Base-by-base conservation (phyloP, 345 rosid species). In the Anacardium occidentale region DNA sequence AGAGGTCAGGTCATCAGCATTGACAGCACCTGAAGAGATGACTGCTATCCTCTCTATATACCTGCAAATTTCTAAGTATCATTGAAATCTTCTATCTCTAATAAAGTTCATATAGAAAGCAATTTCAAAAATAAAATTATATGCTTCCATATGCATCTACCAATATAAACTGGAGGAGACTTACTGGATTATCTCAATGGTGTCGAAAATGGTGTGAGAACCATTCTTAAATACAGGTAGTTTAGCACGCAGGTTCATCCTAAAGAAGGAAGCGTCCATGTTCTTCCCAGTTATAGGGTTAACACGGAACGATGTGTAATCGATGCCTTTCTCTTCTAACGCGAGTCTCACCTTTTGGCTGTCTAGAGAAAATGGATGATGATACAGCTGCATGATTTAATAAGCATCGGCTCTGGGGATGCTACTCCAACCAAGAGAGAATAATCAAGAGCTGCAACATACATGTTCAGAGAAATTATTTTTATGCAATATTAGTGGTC, bases 151-250 rank as follows among this genome's bases (percentile, higher is more conserved):
- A 58, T 12, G 50, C 61, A 26, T n/a, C 15, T 12, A 20, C 37
- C 20, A 47, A 25, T n/a, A 6, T 10, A 26, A 34, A 47, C 66
- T 62, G 29, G 60, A 65, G 64, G 74, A 75, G 76, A 80, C 93
- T 63, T 91, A 92, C 98, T 79, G 85, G 78, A 92, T 85, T 59
- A 85, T 94, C 82, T 94, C 95, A 57, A 90, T 80, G 40, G 97
- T 86, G 75, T 92, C 81, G 54, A 89, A 85, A 70, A 94, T 84
- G 80, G 86, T 72, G 75, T 88, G 92, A 48, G 88, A 67, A 56
- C 97, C 97, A 59, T 92, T 92, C 81, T 87, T 82, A 83, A 94
- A 94, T 74, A 94, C 91, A 3, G 93, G 98, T 69, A 90, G 90
- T 73, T 76, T 90, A 0, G 87, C 95, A 59, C 74, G 84, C 0